These are phyloP conservation scores for Daldinia eschscholtzii DNA, from an alignment of 2,329 filamentous ascomycete species.

Conservation along the genomic window DNA sequence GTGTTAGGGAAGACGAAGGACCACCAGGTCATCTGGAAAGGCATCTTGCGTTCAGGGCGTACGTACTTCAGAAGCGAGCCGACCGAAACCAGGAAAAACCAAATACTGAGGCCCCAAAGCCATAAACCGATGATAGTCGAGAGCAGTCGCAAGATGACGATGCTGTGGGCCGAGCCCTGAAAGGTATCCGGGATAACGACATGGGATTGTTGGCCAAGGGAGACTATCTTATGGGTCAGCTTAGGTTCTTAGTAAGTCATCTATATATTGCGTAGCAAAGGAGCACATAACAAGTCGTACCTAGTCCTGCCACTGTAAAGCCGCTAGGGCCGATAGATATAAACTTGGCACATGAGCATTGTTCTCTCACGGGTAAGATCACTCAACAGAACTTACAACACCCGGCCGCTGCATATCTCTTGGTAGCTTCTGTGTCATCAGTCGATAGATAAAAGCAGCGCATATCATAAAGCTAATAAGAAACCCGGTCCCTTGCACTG, in stretches of 20 bases:
- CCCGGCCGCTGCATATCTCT: slow-evolving; percentile 80
- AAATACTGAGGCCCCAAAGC: slow-evolving; percentile 85
- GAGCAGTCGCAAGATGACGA: slow-evolving; percentile 61
- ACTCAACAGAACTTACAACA: slow-evolving; percentile 62
- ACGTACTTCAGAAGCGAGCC: slow-evolving; percentile 79
- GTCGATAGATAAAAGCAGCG: slow-evolving; percentile 83
- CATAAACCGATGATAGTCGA: slow-evolving; percentile 77
- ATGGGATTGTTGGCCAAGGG: slow-evolving; percentile 60
- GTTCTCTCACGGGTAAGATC: slow-evolving; percentile 4
- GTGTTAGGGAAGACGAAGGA: slow-evolving; percentile 87
- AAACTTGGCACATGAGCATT: slow-evolving; percentile 63
- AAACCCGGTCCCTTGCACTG: slow-evolving; percentile 67
- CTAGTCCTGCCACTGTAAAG: slow-evolving; percentile 63
- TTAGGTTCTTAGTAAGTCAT: slow-evolving; percentile 1
- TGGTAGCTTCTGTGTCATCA: slow-evolving; percentile 90
- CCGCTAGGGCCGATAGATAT: slow-evolving; percentile 83
- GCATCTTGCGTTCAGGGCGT: slow-evolving; percentile 68
- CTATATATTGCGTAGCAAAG: not conserved
- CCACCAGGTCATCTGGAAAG: slow-evolving; percentile 89
- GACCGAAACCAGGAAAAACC: slow-evolving; percentile 86
- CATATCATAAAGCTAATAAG: slow-evolving; percentile 81
- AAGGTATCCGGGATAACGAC: slow-evolving; percentile 60
- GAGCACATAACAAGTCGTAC: slow-evolving; percentile 43
- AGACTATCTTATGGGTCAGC: slow-evolving; percentile 49
- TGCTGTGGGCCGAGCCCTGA: slow-evolving; percentile 57